Evolutionary conservation across 1,284 basidiomycete genomes (phyloP).

Genomic region (Microstroma glucosiphilum): DNA sequence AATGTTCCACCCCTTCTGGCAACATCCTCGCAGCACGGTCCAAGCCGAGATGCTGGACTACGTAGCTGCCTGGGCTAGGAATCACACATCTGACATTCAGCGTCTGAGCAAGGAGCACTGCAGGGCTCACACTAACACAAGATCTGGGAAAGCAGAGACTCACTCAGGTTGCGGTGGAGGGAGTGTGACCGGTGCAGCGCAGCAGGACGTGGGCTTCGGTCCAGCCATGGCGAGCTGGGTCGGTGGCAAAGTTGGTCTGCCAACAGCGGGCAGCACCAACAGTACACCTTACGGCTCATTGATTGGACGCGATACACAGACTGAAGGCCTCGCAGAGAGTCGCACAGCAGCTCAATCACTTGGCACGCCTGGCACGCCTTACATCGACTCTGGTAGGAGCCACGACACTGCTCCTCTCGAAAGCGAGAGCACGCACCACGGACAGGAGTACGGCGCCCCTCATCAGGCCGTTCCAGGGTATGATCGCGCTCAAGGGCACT

Average conservation of each 20-base stretch:
- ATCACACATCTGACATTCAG: slow-evolving; percentile 29
- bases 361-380: too few relatives aligned
- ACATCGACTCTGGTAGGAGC: too few relatives aligned
- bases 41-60: slow-evolving; percentile 43
- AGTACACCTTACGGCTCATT: not conserved
- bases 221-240: slow-evolving; percentile 24
- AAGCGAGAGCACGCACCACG: too few relatives aligned
- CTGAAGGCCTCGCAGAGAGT: too few relatives aligned
- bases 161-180: slow-evolving; percentile 34
- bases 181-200: slow-evolving; percentile 23
- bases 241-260: slow-evolving; percentile 10
- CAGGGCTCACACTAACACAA: slow-evolving; percentile 39
- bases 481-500: too few relatives aligned
- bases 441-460: too few relatives aligned
- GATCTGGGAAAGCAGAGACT: slow-evolving; percentile 36
- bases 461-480: too few relatives aligned
- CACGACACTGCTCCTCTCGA: too few relatives aligned
- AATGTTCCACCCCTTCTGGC: slow-evolving; percentile 46
- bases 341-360: too few relatives aligned
- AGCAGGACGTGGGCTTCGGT: slow-evolving; percentile 18
- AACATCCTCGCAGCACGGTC: slow-evolving; percentile 21
- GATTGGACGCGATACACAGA: too few relatives aligned
- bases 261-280: not conserved
- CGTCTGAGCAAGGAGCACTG: slow-evolving; percentile 29
- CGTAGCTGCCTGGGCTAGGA: slow-evolving; percentile 34